phyloP scores from a whole-genome alignment of 169 alveolate genomes.

The Perkinsus olseni region DNA sequence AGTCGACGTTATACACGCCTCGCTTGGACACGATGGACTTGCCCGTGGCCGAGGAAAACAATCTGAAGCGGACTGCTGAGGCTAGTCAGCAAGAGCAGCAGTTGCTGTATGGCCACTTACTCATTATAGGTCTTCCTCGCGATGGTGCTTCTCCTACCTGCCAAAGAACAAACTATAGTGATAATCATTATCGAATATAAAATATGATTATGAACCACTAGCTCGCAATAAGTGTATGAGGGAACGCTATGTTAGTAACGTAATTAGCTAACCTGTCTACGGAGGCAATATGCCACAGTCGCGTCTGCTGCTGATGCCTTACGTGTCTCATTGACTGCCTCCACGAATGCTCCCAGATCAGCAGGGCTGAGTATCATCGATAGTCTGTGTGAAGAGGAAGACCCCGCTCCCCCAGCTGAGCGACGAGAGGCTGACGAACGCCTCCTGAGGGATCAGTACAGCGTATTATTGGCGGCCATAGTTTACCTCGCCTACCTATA shows the following conservation, averaged over 20 bases:
- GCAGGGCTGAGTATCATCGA: neutral
- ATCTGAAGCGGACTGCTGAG: neutral
- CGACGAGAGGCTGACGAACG: neutral
- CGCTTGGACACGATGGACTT: neutral
- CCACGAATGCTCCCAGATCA: neutral
- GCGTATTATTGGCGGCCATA: neutral
- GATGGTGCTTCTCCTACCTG: neutral
- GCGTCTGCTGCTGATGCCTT: too few species aligned
- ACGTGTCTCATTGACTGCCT: neutral
- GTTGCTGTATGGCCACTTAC: neutral
- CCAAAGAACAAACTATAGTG: neutral
- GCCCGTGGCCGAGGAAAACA: neutral
- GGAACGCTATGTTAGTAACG: too few species aligned
- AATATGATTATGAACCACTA: too few species aligned
- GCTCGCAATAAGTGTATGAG: too few species aligned
- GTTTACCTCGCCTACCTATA: neutral
- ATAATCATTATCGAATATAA: too few species aligned
- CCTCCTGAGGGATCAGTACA: neutral
- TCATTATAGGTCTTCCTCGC: neutral
- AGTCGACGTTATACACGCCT: neutral
- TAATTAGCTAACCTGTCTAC: too few species aligned
- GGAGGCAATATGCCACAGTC: too few species aligned
- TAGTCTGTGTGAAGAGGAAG: neutral
- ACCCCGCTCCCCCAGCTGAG: neutral
- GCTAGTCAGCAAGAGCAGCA: too few species aligned